Percentiles rank a stretch among this genome's conserved stretches.
phyloP scores from a whole-genome alignment of 1,284 basidiomycete genomes.

The Pyrrhoderma noxium region DNA sequence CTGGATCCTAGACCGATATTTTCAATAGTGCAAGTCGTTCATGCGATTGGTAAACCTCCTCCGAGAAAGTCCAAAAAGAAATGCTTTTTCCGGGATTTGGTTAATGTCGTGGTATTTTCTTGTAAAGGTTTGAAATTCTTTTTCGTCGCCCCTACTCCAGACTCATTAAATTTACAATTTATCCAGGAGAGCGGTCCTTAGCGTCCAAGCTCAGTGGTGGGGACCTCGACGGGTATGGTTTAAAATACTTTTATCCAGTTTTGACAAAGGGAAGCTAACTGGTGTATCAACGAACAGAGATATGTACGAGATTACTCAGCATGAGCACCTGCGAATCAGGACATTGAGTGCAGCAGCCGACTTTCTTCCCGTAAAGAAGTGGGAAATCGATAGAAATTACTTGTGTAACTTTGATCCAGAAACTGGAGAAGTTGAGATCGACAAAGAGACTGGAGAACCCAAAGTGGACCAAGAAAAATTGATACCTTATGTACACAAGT shows the following conservation, averaged over 20 bases:
- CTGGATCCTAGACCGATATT: too few relatives aligned
- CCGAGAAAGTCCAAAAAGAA: constrained; percentile 47
- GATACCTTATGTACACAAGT: constrained; percentile 72
- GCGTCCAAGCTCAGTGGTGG: constrained; percentile 66
- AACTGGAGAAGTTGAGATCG: constrained; percentile 20
- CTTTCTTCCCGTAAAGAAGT: constrained; percentile 38
- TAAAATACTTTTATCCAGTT: constrained; percentile 1
- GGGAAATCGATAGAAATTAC: background rate
- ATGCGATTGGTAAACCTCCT: constrained; percentile 50
- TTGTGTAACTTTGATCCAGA: constrained; percentile 5
- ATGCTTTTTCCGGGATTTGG: constrained; percentile 55
- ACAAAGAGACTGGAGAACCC: constrained; percentile 24
- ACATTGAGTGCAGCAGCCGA: constrained; percentile 38
- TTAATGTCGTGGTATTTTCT: constrained; percentile 69
- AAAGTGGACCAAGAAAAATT: constrained; percentile 47
- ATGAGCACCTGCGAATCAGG: constrained; percentile 6
- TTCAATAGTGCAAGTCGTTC: constrained; percentile 54
- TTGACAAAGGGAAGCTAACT: constrained; percentile 1
- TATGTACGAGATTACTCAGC: constrained; percentile 43
- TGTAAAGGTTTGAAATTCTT: constrained; percentile 54
- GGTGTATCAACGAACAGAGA: constrained; percentile 32
- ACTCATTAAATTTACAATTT: constrained; percentile 23
- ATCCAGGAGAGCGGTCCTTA: constrained; percentile 60
- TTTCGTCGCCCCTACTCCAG: background rate
- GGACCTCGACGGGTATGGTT: constrained; percentile 62